Conservation (phyloP, 1,139 yeast species). For the Scheffersomyces lignicola region DNA sequence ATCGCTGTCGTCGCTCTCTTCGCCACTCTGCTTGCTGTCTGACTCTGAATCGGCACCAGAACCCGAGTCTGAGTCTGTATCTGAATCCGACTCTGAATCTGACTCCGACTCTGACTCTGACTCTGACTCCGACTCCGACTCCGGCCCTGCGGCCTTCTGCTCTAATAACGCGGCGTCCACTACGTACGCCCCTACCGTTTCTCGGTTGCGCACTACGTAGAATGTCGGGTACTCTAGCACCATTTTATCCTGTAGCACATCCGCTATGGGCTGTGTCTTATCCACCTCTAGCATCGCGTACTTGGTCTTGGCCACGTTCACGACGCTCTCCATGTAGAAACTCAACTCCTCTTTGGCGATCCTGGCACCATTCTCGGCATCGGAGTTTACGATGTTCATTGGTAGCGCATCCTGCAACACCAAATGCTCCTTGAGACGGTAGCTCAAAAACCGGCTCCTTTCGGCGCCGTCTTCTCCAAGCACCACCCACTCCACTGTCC, state of each 20-base stretch:
- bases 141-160: conserved; percentile 4
- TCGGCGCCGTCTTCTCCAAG: conserved; percentile 27
- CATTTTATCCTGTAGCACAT: conserved; percentile 51
- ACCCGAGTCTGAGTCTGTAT: conserved; percentile 5
- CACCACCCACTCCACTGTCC: conserved; percentile 80
- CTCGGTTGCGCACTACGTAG: no score
- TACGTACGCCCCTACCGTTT: conserved; percentile 23
- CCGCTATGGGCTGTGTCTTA: conserved; percentile 29
- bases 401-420: conserved; percentile 42
- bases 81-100: conserved; percentile 11
- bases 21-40: conserved; percentile 4
- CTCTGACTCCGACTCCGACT: conserved; percentile 15
- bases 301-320: conserved; percentile 15
- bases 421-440: conserved; percentile 43
- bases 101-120: conserved; percentile 10
- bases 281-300: conserved; percentile 26
- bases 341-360: conserved; percentile 21
- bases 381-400: conserved; percentile 28
- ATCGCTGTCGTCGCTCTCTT: conserved; percentile 10
- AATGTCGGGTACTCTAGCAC: conserved; percentile 82
- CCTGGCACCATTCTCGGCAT: conserved; percentile 9
- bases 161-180: conserved; percentile 6
- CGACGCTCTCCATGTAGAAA: conserved; percentile 38
- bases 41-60: conserved; percentile 11
- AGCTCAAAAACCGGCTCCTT: conserved; percentile 39